Evolutionary conservation across 2,329 filamentous ascomycete species (phyloP), one percentile per base, ranked within the genome.

Genomic region (Venturiaceae sp.): DNA sequence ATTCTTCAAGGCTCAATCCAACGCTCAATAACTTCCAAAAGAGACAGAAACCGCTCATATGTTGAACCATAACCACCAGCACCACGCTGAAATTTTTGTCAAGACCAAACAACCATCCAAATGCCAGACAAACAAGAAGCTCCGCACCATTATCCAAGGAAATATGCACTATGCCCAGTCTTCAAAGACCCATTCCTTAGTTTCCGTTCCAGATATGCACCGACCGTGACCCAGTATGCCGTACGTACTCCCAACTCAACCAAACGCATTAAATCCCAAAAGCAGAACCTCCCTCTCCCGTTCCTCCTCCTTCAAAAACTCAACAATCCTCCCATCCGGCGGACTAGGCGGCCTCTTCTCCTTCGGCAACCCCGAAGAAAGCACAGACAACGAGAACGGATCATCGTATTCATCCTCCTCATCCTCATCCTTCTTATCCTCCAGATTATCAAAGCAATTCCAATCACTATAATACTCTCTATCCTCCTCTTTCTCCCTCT

Each of bases 361-460:
- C 16, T 21, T 39, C 16, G 21, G 16, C 30, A 55, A 23, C n/a
- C n/a, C 52, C n/a, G 37, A 16, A 8, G 34, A n/a, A 8, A 58
- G 37, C 34, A 58, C 58, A 13, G 32, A 28, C 3, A 46, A 37
- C 34, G 37, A 34, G 44, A 32, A 34, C 14, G 37, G 32, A 16
- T 58, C 58, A 16, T 59, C 58, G 7, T 53, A 37, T 16, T 57
- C 50, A 34, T 59, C 58, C 21, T 56, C 52, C 53, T 41, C 44
- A 39, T 58, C 53, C 19, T 21, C 54, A 28, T 59, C 30, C 14
- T 14, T 14, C 5, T n/a, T 23, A 14, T 53, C 26, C 11, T 32
- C 21, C 14, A 14, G 14, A 37, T 30, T 32, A n/a, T 32, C 19
- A 32, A 52, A 36, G 41, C 46, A 57, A 33, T 46, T 59, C n/a